Base-by-base conservation (phyloP, 2,329 filamentous ascomycete genomes). In the Neofusicoccum umdonicola region DNA sequence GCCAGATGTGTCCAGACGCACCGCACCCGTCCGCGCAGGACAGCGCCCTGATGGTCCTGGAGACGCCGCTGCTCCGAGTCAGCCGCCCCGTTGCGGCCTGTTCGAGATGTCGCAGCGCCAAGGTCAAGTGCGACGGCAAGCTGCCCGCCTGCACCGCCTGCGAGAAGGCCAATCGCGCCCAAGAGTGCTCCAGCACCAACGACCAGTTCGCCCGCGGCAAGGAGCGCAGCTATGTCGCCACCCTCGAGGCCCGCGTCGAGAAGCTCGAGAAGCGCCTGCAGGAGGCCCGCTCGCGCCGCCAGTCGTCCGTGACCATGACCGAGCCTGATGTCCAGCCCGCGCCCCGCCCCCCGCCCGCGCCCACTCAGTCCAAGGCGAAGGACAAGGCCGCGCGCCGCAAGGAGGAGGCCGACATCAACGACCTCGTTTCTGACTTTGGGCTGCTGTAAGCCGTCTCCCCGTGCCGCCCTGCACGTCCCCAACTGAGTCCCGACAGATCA, bases 101-200 rank as follows among this genome's bases (percentile, higher is more conserved):
- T 76, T 91, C 90, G 66, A 84, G 90, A 82, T 94, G 91, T 81
- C 91, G 95, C 66, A 87, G 90, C 67, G 93, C 94, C 62, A 99
- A 99, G 81, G 93, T 98, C 75, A 97, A 96, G 87, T 99, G 95
- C 73, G 95, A 98, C 80, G 94, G 95, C 67, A 97, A 97, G 77
- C 82, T 98, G 42, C 95, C 95, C 11, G 93, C 93, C 7, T 99
- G 95, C 75, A 96, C 93, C 7, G 94, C 94, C 17, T 98, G 95
- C 74, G 94, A 97, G 78, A 93, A 93, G 78, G 92, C 92, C 13
- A 93, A 93, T 35, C 90, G 92, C 67, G 88, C 91, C 63, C 88
- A 84, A 66, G 93, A 96, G 74, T 99, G 95, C 76, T 97, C 93
- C 6, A 93, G 93, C 64, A 93, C 93, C 7, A 97, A 96, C 72